A percentile compares a stretch with the other conserved stretches of the same genome.
Evolutionary conservation across 345 rosid species (phyloP).

Genomic region (Aethionema arabicum): DNA sequence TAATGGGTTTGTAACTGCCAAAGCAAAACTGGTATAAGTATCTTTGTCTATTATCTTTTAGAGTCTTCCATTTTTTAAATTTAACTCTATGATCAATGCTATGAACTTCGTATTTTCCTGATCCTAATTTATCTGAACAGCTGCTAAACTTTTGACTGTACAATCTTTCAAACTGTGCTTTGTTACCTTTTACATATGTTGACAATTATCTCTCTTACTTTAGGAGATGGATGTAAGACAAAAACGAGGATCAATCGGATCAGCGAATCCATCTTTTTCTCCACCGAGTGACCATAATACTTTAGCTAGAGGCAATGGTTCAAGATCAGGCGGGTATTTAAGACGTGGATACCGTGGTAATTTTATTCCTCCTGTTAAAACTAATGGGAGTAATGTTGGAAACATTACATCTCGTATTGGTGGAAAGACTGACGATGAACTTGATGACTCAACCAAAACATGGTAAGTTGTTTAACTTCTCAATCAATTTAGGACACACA

Average conservation of each 20-base stretch:
- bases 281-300: conserved; percentile 56
- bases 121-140: conserved; percentile 8
- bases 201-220: conserved; percentile 23
- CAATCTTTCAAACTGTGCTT: conserved; percentile 19
- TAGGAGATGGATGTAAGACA: conserved; percentile 87
- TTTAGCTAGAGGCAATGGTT: conserved; percentile 54
- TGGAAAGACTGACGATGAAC: conserved; percentile 77
- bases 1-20: conserved; percentile 83
- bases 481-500: background rate
- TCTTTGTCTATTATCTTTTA: conserved; percentile 9
- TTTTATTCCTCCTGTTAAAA: conserved; percentile 85
- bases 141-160: background rate
- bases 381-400: conserved; percentile 63
- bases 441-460: conserved; percentile 80
- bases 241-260: conserved; percentile 61
- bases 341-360: conserved; percentile 78
- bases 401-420: conserved; percentile 59
- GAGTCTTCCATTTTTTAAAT: background rate
- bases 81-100: background rate
- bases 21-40: conserved; percentile 77
- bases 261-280: conserved; percentile 57
- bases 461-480: conserved; percentile 50
- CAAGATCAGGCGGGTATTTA: conserved; percentile 55
- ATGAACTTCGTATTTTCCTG: background rate
- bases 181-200: conserved; percentile 26